phyloP scores from a whole-genome alignment of 2,329 filamentous ascomycete genomes.

The Capronia coronata region DNA sequence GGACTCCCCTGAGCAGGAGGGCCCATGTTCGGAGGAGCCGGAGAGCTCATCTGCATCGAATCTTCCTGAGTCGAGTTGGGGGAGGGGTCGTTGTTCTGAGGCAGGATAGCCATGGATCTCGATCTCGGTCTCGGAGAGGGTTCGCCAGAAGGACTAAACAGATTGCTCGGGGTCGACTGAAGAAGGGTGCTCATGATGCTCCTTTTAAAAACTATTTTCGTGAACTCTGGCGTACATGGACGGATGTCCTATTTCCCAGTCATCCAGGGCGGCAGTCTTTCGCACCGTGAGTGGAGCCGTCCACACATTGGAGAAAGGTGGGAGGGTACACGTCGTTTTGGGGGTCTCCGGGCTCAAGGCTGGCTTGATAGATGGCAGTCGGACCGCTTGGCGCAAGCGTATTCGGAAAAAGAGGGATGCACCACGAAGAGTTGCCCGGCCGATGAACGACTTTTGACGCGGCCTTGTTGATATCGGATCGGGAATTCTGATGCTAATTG shows the following conservation, averaged over 20 bases:
- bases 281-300: slow-evolving; percentile 19
- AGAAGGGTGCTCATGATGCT: slow-evolving; percentile 28
- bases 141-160: slow-evolving; percentile 24
- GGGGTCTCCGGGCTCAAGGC: slow-evolving; percentile 2
- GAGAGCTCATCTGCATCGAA: slow-evolving; percentile 50
- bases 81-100: slow-evolving; percentile 23
- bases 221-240: slow-evolving; percentile 7
- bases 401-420: slow-evolving; percentile 14
- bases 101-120: slow-evolving; percentile 24
- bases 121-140: slow-evolving; percentile 20
- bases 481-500: slow-evolving; percentile 20
- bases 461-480: slow-evolving; percentile 14
- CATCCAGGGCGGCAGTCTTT: slow-evolving; percentile 24
- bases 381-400: slow-evolving; percentile 13
- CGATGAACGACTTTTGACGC: slow-evolving; percentile 13
- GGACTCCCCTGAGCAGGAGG: slow-evolving; percentile 43
- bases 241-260: slow-evolving; percentile 21
- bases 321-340: slow-evolving; percentile 13
- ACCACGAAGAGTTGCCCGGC: slow-evolving; percentile 19
- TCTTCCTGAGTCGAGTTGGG: slow-evolving; percentile 37
- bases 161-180: slow-evolving; percentile 25
- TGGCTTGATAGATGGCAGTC: slow-evolving; percentile 5
- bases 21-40: slow-evolving; percentile 44
- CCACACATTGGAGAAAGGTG: slow-evolving; percentile 19
- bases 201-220: slow-evolving; percentile 13